A percentile compares a stretch with the other conserved stretches of the same genome.
These are phyloP conservation scores for Suhomyces prunicola DNA, from an alignment of 805 yeast genomes.

Conservation along the genomic window DNA sequence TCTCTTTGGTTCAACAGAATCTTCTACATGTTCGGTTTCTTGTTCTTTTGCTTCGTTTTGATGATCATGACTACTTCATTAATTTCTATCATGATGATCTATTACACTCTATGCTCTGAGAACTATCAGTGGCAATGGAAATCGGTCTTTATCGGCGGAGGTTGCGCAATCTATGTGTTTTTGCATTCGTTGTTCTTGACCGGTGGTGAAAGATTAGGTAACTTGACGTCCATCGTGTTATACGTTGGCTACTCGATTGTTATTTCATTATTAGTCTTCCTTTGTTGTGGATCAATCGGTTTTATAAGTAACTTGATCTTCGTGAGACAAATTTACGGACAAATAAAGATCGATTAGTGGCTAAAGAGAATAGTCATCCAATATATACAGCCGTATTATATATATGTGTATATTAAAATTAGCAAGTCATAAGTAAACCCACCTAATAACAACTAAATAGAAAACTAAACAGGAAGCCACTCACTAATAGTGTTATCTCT, in stretches of 20 bases:
- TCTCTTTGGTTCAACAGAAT: conserved; percentile 92
- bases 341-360: conserved; percentile 75
- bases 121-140: conserved; percentile 99
- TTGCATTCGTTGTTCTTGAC: conserved; percentile 76
- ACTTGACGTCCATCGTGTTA: conserved; percentile 69
- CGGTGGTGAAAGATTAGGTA: conserved; percentile 60
- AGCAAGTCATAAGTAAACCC: no score
- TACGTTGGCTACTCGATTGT: conserved; percentile 81
- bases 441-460: no score
- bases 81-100: conserved; percentile 75
- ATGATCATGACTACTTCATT: conserved; percentile 79
- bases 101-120: conserved; percentile 83
- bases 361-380: background rate
- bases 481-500: no score
- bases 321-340: conserved; percentile 73
- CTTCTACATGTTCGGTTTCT: conserved; percentile 96
- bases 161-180: conserved; percentile 82
- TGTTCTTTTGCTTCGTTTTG: conserved; percentile 81
- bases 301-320: conserved; percentile 71
- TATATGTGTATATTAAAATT: background rate
- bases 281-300: conserved; percentile 87
- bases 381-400: background rate
- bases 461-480: no score
- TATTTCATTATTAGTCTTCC: conserved; percentile 66
- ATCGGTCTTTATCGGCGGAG: conserved; percentile 81